Percentiles rank a stretch among this genome's conserved stretches.
Evolutionary conservation across 2,329 filamentous ascomycete genomes (phyloP).

Genomic region (Ascomycota sp.): DNA sequence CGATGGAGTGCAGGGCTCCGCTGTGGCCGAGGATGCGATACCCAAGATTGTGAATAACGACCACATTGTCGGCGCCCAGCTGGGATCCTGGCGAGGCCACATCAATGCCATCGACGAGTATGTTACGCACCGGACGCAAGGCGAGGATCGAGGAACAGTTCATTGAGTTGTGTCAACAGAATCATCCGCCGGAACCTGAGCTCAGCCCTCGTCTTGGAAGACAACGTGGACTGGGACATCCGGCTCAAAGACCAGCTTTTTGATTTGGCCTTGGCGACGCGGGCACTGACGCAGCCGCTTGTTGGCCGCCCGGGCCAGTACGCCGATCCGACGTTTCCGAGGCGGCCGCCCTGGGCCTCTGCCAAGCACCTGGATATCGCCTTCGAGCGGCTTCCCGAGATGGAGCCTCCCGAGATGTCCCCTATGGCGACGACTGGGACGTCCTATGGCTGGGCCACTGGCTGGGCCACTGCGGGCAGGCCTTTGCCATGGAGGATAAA

Average conservation of each 20-base stretch:
- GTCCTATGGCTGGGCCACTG: too few relatives aligned
- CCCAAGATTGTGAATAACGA: constrained; percentile 12
- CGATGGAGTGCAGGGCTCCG: constrained; percentile 20
- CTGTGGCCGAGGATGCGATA: constrained; percentile 17
- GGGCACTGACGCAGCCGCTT: constrained; percentile 13
- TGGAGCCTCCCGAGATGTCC: constrained; percentile 8
- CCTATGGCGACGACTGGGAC: constrained; percentile 33
- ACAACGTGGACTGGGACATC: constrained; percentile 38
- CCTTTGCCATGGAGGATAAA: constrained; percentile 7
- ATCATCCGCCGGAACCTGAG: constrained; percentile 23
- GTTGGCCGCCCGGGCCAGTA: constrained; percentile 2
- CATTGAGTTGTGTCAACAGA: too few relatives aligned
- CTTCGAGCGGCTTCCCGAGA: constrained; percentile 6
- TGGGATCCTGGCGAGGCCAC: constrained; percentile 19
- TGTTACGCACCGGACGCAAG: too few relatives aligned
- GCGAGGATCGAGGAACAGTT: too few relatives aligned
- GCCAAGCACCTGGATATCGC: constrained; percentile 3
- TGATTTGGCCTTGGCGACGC: constrained; percentile 16
- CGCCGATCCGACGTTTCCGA: constrained; percentile 8
- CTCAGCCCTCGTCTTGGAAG: constrained; percentile 32
- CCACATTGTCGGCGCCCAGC: constrained; percentile 8
- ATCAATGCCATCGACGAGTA: constrained; percentile 16
- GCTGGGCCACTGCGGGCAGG: constrained; percentile 26
- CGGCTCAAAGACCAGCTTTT: constrained; percentile 25
- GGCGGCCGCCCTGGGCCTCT: constrained; percentile 1